Base-by-base conservation (phyloP, 2,329 filamentous ascomycete genomes). In the Emergomyces africanus region DNA sequence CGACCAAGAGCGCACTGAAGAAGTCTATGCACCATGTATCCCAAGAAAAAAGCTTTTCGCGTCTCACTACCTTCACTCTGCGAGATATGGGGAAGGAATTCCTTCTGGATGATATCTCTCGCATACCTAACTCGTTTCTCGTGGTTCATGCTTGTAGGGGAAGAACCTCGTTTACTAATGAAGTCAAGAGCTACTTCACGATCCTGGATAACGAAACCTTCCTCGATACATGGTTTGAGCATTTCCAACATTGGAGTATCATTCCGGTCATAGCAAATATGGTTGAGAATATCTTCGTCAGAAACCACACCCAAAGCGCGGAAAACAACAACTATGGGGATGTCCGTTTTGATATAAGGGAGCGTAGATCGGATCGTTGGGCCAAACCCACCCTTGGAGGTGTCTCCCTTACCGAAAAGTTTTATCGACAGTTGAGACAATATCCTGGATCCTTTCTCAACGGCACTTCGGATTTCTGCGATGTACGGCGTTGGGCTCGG, bases 211-310 rank as follows among this genome's bases (percentile, higher is more conserved):
- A 91, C 89, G 67, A 96, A 95, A 12, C 91, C 90, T 73, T 99
- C 94, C 72, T 97, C 94, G 60, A 99, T 91, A 78, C 91, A 97
- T 3, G 94, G 92, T 66, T 95, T 92, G 67, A 99, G 77, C 84
- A 96, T 94, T 78, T 99, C 94, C 60, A 99, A 79, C 91, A 99
- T 96, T 68, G 95, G 89, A 30, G 87, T 95, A 72, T 99, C 95
- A 67, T 87, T 94, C 63, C 90, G 85, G 70, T 97, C 91, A 73
- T 95, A 96, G 74, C 91, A 96, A 66, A 99, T 96, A 71, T 96
- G 91, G 71, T 96, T 96, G 53, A 99, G 80, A 64, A 99, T 99
- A 70, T 99, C 94, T 71, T 97, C 90, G 69, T 99, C 94, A 9
- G 92, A 96, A 5, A 99, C 92, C 39, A 99, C 88, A 66, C 94